phyloP scores from a whole-genome alignment of 257 asterid species.

The Solanum sitiens region DNA sequence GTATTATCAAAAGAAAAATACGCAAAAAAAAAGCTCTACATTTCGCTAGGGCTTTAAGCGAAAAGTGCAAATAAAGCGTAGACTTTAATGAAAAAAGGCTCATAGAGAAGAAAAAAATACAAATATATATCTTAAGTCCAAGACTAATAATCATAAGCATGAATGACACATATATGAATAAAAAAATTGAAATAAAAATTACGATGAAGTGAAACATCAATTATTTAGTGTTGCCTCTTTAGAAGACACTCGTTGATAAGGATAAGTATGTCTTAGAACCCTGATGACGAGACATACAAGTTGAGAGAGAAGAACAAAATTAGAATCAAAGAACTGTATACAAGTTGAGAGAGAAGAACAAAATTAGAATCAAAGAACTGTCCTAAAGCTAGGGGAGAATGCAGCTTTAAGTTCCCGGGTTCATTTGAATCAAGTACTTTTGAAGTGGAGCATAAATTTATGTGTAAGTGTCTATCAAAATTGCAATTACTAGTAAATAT shows the following conservation, averaged over 20 bases:
- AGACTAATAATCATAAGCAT: not conserved
- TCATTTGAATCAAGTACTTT: not conserved
- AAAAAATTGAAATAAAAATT: too few relatives aligned
- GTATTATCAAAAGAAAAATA: not conserved
- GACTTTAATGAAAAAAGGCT: not conserved
- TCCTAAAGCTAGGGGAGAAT: not conserved
- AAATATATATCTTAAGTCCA: not conserved
- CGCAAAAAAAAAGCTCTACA: not conserved
- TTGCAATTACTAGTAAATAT: not conserved
- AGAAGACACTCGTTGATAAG: not conserved
- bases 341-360: not conserved
- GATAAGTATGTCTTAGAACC: not conserved
- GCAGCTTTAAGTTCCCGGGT: not conserved
- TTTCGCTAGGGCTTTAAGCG: not conserved
- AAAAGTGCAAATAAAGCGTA: not conserved
- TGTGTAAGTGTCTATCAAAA: not conserved
- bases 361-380: not conserved
- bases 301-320: not conserved
- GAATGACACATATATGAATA: not conserved
- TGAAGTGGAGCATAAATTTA: not conserved
- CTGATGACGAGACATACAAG: not conserved
- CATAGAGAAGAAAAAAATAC: not conserved
- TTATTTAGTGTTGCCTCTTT: too few relatives aligned
- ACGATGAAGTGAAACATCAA: not conserved
- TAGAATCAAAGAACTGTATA: not conserved